Conservation (phyloP, 2,329 filamentous ascomycete species). For the Chrysosporium keratinophilum region DNA sequence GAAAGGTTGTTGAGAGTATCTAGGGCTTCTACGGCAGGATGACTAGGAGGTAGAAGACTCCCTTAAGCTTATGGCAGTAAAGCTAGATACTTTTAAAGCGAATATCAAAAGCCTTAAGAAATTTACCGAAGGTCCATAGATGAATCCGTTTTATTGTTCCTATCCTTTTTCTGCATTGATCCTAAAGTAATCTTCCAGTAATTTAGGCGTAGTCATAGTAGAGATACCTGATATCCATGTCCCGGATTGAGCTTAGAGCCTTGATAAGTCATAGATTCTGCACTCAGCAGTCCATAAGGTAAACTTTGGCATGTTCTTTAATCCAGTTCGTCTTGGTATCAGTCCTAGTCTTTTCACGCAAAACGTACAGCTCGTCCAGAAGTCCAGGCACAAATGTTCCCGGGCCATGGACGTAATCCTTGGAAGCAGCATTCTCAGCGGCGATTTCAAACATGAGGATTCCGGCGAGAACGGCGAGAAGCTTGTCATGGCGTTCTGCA, state of each 20-base stretch:
- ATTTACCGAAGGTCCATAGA: too few species aligned
- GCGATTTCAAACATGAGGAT: slow-evolving; percentile 69
- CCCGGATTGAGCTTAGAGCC: background rate
- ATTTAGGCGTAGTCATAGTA: too few species aligned
- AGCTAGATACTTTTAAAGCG: too few species aligned
- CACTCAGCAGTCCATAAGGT: background rate
- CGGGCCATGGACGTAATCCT: slow-evolving; percentile 60
- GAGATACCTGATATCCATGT: background rate
- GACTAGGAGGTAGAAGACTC: too few species aligned
- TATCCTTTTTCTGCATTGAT: too few species aligned
- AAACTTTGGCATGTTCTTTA: slow-evolving; percentile 28
- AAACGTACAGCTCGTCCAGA: slow-evolving; percentile 56
- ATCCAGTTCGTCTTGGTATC: slow-evolving; percentile 23
- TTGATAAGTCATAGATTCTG: background rate
- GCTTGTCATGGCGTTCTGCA: slow-evolving; percentile 50
- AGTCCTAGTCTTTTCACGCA: slow-evolving; percentile 22
- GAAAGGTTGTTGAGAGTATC: background rate
- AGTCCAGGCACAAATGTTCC: slow-evolving; percentile 81
- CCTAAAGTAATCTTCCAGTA: too few species aligned
- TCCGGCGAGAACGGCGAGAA: slow-evolving; percentile 63
- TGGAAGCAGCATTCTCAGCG: slow-evolving; percentile 53
- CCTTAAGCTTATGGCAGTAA: too few species aligned
- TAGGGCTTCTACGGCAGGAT: background rate
- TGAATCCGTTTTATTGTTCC: too few species aligned
- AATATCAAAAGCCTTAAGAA: too few species aligned